Conservation (phyloP, 2,329 filamentous ascomycete genomes). For the Aspergillus latus region DNA sequence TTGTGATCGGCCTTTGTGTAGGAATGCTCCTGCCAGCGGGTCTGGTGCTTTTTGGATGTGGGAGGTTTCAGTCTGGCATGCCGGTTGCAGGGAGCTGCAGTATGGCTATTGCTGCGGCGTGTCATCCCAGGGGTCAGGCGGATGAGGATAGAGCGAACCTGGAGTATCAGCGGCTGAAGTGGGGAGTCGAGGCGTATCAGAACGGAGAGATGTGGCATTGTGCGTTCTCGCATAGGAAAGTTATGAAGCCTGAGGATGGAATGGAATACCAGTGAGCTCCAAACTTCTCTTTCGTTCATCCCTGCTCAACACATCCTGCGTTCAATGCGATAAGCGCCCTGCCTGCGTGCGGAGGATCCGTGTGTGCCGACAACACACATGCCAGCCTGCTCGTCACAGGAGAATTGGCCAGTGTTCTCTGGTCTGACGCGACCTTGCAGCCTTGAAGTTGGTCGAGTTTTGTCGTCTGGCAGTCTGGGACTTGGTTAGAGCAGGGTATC, state of each 20-base stretch:
- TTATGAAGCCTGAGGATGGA: not conserved
- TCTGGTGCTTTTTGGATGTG: conserved; percentile 17
- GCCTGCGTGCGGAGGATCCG: no score
- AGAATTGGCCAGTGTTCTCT: no score
- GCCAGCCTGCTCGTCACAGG: no score
- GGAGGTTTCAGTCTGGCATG: conserved; percentile 24
- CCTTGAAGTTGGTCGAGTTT: no score
- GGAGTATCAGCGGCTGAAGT: not conserved
- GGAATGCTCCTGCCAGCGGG: not conserved
- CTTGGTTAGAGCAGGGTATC: no score
- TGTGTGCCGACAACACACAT: no score
- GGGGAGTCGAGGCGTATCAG: not conserved
- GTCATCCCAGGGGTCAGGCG: conserved; percentile 20
- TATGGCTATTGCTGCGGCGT: conserved; percentile 35
- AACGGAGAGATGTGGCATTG: not conserved
- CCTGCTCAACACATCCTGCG: no score
- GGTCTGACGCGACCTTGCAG: no score
- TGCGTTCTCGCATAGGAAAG: conserved; percentile 15
- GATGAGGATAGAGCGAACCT: no score
- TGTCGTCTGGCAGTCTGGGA: no score
- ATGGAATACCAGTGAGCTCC: not conserved
- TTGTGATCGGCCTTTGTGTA: not conserved
- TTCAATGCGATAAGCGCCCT: no score
- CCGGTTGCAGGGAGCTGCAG: conserved; percentile 35
- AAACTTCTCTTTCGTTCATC: no score